phyloP scores from a whole-genome alignment of 1,284 basidiomycete genomes.

The Ustilago nuda region DNA sequence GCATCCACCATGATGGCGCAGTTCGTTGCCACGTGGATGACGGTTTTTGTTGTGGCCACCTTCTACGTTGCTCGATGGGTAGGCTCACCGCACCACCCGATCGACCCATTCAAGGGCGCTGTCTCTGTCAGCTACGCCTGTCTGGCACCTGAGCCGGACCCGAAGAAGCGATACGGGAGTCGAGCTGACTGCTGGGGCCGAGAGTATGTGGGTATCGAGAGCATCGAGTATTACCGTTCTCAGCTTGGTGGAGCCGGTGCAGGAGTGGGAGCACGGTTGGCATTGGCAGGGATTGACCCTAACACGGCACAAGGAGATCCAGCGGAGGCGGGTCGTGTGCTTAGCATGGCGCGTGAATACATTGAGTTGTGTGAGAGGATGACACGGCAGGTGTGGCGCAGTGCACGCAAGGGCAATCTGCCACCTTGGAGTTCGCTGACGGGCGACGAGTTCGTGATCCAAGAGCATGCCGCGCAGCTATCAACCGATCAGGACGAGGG shows the following conservation, averaged over 20 bases:
- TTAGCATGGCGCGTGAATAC: constrained; percentile 50
- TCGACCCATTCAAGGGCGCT: constrained; percentile 67
- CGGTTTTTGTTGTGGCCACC: constrained; percentile 54
- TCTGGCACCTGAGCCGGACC: constrained; percentile 59
- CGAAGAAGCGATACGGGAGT: constrained; percentile 63
- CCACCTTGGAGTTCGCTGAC: constrained; percentile 55
- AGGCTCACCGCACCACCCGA: constrained; percentile 65
- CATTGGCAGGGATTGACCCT: constrained; percentile 37
- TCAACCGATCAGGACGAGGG: constrained; percentile 23
- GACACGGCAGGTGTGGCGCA: constrained; percentile 51
- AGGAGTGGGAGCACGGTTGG: constrained; percentile 42
- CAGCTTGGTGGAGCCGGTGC: constrained; percentile 51
- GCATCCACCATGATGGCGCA: constrained; percentile 68
- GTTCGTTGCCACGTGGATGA: constrained; percentile 58
- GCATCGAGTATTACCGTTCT: constrained; percentile 54
- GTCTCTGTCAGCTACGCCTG: constrained; percentile 62
- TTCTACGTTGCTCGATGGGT: constrained; percentile 67
- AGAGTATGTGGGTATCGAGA: constrained; percentile 62
- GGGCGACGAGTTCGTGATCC: constrained; percentile 40
- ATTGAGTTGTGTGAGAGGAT: constrained; percentile 43
- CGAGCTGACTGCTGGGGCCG: constrained; percentile 59
- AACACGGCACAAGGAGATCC: constrained; percentile 24
- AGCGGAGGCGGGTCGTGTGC: constrained; percentile 30
- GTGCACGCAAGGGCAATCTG: constrained; percentile 49
- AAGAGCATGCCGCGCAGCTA: constrained; percentile 20